These are phyloP conservation scores for Entrophospora sp. DNA, from an alignment of 192 early-diverging fungal genomes.

Conservation along the genomic window DNA sequence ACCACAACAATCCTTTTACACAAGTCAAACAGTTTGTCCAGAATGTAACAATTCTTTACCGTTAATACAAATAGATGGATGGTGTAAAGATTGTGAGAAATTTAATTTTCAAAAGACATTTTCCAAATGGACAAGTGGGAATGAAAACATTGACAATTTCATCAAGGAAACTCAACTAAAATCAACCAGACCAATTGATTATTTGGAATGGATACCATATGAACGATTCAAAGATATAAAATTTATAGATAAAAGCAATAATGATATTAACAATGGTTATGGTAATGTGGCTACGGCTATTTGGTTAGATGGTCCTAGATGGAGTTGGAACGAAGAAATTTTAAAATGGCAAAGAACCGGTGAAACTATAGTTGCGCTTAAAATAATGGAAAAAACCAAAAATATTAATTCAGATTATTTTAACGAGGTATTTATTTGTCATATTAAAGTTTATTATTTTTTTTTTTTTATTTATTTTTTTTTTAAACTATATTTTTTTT, in stretches of 20 bases:
- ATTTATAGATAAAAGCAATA: too few species aligned
- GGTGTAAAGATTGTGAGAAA: background rate
- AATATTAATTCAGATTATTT: background rate
- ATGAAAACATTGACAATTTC: background rate
- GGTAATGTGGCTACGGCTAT: background rate
- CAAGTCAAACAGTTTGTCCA: too few species aligned
- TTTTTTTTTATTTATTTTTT: background rate
- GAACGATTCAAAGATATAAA: background rate
- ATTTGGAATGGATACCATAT: background rate
- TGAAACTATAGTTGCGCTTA: background rate
- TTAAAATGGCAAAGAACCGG: background rate
- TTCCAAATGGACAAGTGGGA: background rate
- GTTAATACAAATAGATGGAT: too few species aligned
- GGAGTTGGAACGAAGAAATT: background rate
- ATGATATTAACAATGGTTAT: background rate
- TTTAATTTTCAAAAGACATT: background rate
- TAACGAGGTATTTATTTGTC: background rate
- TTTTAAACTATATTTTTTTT: background rate
- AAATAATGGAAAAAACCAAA: background rate
- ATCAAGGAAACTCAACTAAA: background rate
- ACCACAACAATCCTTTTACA: too few species aligned
- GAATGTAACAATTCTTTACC: too few species aligned
- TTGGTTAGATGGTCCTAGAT: slow-evolving; percentile 5
- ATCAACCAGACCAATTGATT: background rate
- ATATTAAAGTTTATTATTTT: background rate